Percentiles rank a stretch among this genome's conserved stretches.
Conservation (phyloP, 2,329 filamentous ascomycete species). For the Lecanicillium sp. region DNA sequence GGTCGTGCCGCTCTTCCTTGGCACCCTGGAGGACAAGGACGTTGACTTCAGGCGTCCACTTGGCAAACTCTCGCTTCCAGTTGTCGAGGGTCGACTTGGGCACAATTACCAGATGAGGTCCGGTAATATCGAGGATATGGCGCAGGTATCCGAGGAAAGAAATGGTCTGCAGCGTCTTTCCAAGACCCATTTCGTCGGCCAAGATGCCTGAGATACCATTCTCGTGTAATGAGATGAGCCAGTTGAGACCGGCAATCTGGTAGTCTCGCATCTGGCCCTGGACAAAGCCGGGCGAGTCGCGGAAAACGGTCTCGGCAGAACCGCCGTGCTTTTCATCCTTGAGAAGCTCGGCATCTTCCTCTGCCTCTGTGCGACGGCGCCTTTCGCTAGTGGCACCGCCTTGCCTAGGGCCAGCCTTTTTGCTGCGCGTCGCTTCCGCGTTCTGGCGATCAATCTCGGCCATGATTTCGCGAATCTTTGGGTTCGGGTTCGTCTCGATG, state of each 20-base stretch:
- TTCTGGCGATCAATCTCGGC: constrained; percentile 92
- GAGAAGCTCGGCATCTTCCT: constrained; percentile 85
- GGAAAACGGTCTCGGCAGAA: constrained; percentile 82
- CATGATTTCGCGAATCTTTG: constrained; percentile 90
- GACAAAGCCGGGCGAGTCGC: constrained; percentile 88
- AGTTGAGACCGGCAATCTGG: constrained; percentile 91
- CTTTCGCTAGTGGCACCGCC: constrained; percentile 76
- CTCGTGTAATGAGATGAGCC: constrained; percentile 95
- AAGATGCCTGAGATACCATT: constrained; percentile 98
- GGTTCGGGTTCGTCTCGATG: constrained; percentile 95
- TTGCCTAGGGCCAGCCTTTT: constrained; percentile 71
- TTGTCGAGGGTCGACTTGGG: constrained; percentile 98
- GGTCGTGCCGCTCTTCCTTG: constrained; percentile 82
- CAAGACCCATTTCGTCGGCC: constrained; percentile 97
- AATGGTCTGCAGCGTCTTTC: constrained; percentile 96
- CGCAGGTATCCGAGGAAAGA: constrained; percentile 92
- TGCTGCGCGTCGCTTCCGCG: constrained; percentile 61
- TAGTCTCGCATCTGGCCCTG: constrained; percentile 92
- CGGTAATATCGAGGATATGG: constrained; percentile 81
- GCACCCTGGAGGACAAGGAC: constrained; percentile 89
- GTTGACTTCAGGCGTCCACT: constrained; percentile 93
- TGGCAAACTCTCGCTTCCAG: constrained; percentile 91
- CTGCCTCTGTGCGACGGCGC: constrained; percentile 85
- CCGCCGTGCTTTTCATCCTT: constrained; percentile 86
- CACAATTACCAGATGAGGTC: constrained; percentile 85